phyloP scores from a whole-genome alignment of 2,329 filamentous ascomycete genomes.

The Passalora sequoiae region DNA sequence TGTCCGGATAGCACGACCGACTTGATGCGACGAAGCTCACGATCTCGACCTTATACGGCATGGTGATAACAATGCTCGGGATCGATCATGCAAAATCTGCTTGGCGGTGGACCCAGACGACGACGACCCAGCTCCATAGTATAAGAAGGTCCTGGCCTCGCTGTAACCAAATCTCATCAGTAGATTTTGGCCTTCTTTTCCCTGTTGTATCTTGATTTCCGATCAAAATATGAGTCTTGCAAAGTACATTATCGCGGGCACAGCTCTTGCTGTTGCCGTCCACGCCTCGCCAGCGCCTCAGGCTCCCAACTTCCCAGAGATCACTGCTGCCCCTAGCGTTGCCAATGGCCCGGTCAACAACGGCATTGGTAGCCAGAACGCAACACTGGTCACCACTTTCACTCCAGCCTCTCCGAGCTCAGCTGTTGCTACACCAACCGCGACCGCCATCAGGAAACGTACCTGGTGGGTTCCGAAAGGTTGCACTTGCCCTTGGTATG shows the following conservation, averaged over 20 bases:
- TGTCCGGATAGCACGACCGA: too few relatives aligned
- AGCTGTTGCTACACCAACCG: conserved; percentile 10
- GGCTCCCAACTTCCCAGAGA: conserved; percentile 15
- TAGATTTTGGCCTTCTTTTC: too few relatives aligned
- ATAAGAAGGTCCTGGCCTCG: too few relatives aligned
- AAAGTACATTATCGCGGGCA: conserved; percentile 1
- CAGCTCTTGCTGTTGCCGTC: conserved; percentile 13
- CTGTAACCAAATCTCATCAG: too few relatives aligned
- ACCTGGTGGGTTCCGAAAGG: background rate
- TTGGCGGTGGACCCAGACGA: too few relatives aligned
- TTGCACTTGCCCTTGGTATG: conserved; percentile 1
- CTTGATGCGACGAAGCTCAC: too few relatives aligned
- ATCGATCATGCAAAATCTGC: too few relatives aligned
- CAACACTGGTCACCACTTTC: conserved; percentile 19
- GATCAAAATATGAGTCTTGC: conserved; percentile 1
- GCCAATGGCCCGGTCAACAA: conserved; percentile 16
- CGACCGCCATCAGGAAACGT: background rate
- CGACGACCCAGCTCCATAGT: too few relatives aligned
- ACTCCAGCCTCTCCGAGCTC: conserved; percentile 7
- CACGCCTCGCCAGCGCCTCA: conserved; percentile 16
- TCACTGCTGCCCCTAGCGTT: conserved; percentile 20
- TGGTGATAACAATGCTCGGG: too few relatives aligned
- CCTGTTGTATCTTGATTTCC: too few relatives aligned
- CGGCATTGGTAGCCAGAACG: conserved; percentile 14
- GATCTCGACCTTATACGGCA: too few relatives aligned